Percentiles rank a stretch among this genome's conserved stretches.
Conservation (phyloP, 768 basidiomycete genomes). For the Roridomyces roridus region DNA sequence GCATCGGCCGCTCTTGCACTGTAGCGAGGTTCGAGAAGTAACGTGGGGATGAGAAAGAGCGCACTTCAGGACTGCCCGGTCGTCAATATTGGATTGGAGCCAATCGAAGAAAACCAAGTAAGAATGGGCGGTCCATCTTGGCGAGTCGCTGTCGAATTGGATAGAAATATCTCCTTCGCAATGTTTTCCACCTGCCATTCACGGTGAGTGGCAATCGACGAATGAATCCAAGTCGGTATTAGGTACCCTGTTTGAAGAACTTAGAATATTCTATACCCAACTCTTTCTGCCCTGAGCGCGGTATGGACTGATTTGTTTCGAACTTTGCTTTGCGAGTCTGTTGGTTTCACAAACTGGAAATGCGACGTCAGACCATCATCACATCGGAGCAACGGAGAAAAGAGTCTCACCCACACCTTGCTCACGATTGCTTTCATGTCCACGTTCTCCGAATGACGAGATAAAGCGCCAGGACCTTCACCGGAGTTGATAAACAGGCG, state of each 20-base stretch:
- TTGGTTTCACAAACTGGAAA: constrained; percentile 1
- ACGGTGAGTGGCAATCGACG: not conserved
- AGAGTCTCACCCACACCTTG: not conserved
- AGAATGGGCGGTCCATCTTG: constrained; percentile 17
- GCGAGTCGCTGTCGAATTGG: constrained; percentile 21
- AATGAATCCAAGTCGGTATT: not conserved
- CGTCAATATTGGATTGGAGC: not conserved
- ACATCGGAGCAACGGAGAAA: not conserved
- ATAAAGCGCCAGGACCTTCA: not conserved
- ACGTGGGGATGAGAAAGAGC: too few species aligned
- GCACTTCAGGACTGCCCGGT: not conserved
- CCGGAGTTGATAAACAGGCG: constrained; percentile 9
- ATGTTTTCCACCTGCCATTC: constrained; percentile 12
- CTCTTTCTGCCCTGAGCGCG: not conserved
- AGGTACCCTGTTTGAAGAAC: constrained; percentile 12
- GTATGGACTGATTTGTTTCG: not conserved
- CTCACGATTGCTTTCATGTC: not conserved
- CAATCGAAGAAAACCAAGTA: constrained; percentile 9
- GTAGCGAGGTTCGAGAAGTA: too few species aligned
- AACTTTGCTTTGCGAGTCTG: not conserved
- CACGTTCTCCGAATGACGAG: constrained; percentile 13
- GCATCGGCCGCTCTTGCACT: too few species aligned
- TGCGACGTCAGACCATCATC: not conserved
- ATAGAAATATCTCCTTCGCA: constrained; percentile 26
- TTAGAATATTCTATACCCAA: not conserved